A percentile compares a stretch with the other conserved stretches of the same genome.
These are phyloP conservation scores for Scedosporium minutisporum DNA, from an alignment of 2,329 filamentous ascomycete genomes.

Conservation along the genomic window DNA sequence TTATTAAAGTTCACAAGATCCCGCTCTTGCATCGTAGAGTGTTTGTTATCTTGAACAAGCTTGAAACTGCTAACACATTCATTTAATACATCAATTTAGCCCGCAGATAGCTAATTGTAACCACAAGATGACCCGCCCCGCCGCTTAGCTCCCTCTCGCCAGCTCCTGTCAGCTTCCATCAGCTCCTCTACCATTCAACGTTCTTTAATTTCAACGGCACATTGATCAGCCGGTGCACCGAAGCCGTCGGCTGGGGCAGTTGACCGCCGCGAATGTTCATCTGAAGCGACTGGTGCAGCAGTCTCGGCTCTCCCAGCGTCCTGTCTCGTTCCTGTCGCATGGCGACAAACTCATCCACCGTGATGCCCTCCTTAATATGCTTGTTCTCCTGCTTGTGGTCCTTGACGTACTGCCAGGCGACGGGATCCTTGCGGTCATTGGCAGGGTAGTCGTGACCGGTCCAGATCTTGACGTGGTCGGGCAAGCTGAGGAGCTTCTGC, in stretches of 20 bases:
- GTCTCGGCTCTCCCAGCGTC: slow-evolving; percentile 29
- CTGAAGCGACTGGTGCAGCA: slow-evolving; percentile 42
- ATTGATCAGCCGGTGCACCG: slow-evolving; percentile 23
- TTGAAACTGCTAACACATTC: too few relatives aligned
- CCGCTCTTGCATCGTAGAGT: too few relatives aligned
- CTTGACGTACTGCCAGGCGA: slow-evolving; percentile 32
- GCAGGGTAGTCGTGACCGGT: slow-evolving; percentile 46
- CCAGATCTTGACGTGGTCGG: slow-evolving; percentile 37
- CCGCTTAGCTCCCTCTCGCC: neutral
- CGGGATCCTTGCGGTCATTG: slow-evolving; percentile 19
- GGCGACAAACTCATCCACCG: slow-evolving; percentile 33
- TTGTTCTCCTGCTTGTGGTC: slow-evolving; percentile 37
- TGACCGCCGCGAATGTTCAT: slow-evolving; percentile 40
- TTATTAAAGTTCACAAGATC: too few relatives aligned
- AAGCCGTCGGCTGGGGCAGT: slow-evolving; percentile 24
- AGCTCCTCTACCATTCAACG: slow-evolving; percentile 41
- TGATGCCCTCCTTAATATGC: slow-evolving; percentile 33
- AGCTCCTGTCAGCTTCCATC: neutral
- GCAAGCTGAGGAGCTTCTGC: slow-evolving; percentile 30
- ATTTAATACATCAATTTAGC: too few relatives aligned
- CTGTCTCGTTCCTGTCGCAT: slow-evolving; percentile 33
- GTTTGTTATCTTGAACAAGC: too few relatives aligned
- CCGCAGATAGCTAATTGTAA: neutral
- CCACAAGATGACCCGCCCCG: too few relatives aligned
- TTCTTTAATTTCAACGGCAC: slow-evolving; percentile 21